A percentile compares a stretch with the other conserved stretches of the same genome.
Evolutionary conservation across 2,329 filamentous ascomycete species (phyloP).

Genomic region (Aspergillus sp.): DNA sequence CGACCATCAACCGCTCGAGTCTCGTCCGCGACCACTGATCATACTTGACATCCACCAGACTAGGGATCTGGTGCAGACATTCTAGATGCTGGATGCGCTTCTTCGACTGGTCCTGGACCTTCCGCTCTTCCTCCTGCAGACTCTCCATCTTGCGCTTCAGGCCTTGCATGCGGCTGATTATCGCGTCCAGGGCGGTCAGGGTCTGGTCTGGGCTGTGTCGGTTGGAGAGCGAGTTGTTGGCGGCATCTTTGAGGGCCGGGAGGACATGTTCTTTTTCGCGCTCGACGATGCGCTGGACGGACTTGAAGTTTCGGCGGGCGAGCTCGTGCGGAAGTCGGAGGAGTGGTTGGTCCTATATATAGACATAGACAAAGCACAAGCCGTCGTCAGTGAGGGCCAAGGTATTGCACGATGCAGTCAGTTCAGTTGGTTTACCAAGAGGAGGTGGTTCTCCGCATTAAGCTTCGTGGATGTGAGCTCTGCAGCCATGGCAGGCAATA

Average conservation of each 20-base stretch:
- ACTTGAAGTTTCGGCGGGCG: constrained; percentile 87
- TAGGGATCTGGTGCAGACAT: constrained; percentile 69
- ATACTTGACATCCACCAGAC: constrained; percentile 84
- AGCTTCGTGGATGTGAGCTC: constrained; percentile 42
- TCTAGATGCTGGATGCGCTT: constrained; percentile 73
- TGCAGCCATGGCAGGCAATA: constrained; percentile 26
- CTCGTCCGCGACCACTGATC: constrained; percentile 78
- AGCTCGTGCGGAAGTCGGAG: constrained; percentile 89
- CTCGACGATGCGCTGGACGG: constrained; percentile 47
- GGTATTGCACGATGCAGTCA: not conserved
- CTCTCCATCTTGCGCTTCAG: constrained; percentile 78
- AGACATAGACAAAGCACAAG: no score
- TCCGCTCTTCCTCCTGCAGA: constrained; percentile 70
- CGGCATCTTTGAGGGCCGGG: constrained; percentile 43
- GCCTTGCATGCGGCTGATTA: constrained; percentile 75
- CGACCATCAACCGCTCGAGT: constrained; percentile 78
- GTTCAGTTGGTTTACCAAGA: constrained; percentile 31
- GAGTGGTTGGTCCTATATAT: constrained; percentile 74
- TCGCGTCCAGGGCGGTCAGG: constrained; percentile 72
- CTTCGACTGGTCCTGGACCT: constrained; percentile 64
- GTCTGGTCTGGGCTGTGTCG: constrained; percentile 59
- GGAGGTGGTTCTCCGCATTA: constrained; percentile 43
- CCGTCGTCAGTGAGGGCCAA: constrained; percentile 4
- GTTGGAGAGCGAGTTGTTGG: constrained; percentile 57
- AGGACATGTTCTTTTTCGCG: constrained; percentile 41